phyloP scores from a whole-genome alignment of 2,329 filamentous ascomycete species.

The Curvularia verruculosa region DNA sequence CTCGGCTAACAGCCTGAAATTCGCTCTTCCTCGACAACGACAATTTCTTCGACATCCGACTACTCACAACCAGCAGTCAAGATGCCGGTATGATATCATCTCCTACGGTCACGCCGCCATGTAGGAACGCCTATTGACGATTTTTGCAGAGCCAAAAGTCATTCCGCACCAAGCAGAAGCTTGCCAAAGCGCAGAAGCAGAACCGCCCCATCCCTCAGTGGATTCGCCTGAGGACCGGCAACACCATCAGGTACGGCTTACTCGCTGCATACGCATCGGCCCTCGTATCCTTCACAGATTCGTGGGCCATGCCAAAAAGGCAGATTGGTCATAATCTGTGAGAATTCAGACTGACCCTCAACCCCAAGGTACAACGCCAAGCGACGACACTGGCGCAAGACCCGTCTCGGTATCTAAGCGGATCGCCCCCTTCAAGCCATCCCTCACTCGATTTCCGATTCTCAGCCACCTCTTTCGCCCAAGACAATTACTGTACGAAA shows the following conservation, averaged over 20 bases:
- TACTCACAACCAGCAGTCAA: slow-evolving; percentile 43
- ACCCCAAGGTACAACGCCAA: slow-evolving; percentile 94
- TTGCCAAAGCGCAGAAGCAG: slow-evolving; percentile 99
- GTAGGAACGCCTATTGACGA: slow-evolving; percentile 18
- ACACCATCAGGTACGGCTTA: slow-evolving; percentile 93
- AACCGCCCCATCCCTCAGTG: slow-evolving; percentile 99
- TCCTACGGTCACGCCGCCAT: not conserved
- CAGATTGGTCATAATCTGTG: not conserved
- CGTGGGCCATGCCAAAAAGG: slow-evolving; percentile 6
- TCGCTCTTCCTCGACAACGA: slow-evolving; percentile 30
- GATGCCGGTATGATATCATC: slow-evolving; percentile 47
- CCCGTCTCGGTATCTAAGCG: slow-evolving; percentile 95
- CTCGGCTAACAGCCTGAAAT: slow-evolving; percentile 14
- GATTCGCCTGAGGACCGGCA: slow-evolving; percentile 97
- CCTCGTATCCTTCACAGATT: not conserved
- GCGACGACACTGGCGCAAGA: slow-evolving; percentile 99
- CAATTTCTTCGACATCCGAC: slow-evolving; percentile 44
- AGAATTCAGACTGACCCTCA: slow-evolving; percentile 20
- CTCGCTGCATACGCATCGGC: slow-evolving; percentile 1
- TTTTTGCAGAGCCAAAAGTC: slow-evolving; percentile 90
- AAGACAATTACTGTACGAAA: slow-evolving; percentile 28
- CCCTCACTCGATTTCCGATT: slow-evolving; percentile 44
- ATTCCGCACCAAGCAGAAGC: slow-evolving; percentile 99
- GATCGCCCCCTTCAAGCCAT: slow-evolving; percentile 55
- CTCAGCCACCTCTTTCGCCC: slow-evolving; percentile 34